Percentiles rank a stretch among this genome's conserved stretches.
Conservation (phyloP, 2,329 filamentous ascomycete species). For the Magnaporthiopsis rhizophila region DNA sequence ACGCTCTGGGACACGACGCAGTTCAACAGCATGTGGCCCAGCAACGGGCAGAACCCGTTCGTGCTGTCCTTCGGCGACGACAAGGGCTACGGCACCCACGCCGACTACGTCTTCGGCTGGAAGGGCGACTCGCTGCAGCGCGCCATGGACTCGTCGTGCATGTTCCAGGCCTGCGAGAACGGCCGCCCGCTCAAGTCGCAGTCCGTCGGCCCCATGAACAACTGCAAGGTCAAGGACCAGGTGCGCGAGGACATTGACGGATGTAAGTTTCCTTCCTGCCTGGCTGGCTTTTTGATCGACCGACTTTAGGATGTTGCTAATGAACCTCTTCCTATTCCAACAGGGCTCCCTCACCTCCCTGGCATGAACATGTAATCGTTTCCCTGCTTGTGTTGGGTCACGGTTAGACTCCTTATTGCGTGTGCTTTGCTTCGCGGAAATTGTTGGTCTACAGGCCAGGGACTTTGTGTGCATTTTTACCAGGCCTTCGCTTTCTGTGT, state of each 20-base stretch:
- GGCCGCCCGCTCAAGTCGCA: conserved; percentile 24
- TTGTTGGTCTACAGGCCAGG: too few relatives aligned
- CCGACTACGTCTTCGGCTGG: conserved; percentile 26
- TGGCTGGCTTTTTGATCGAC: too few relatives aligned
- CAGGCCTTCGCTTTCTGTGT: too few relatives aligned
- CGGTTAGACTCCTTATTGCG: too few relatives aligned
- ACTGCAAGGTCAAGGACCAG: conserved; percentile 20
- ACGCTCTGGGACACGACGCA: conserved; percentile 34
- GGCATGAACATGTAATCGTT: background rate
- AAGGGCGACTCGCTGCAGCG: conserved; percentile 24
- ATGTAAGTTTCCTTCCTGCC: conserved; percentile 15
- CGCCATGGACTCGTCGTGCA: conserved; percentile 23
- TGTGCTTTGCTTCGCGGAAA: too few relatives aligned
- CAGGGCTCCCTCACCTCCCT: background rate
- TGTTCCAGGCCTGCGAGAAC: conserved; percentile 25
- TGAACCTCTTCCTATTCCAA: background rate
- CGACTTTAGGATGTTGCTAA: background rate
- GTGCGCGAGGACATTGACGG: conserved; percentile 24
- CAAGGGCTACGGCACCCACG: conserved; percentile 22
- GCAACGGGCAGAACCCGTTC: conserved; percentile 23
- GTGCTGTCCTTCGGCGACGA: conserved; percentile 19
- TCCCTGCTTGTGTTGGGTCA: too few relatives aligned
- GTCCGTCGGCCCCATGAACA: conserved; percentile 23
- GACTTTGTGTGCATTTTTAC: too few relatives aligned
- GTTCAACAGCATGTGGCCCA: conserved; percentile 29